phyloP scores from a whole-genome alignment of 169 alveolate genomes.

The Besnoitia besnoiti region DNA sequence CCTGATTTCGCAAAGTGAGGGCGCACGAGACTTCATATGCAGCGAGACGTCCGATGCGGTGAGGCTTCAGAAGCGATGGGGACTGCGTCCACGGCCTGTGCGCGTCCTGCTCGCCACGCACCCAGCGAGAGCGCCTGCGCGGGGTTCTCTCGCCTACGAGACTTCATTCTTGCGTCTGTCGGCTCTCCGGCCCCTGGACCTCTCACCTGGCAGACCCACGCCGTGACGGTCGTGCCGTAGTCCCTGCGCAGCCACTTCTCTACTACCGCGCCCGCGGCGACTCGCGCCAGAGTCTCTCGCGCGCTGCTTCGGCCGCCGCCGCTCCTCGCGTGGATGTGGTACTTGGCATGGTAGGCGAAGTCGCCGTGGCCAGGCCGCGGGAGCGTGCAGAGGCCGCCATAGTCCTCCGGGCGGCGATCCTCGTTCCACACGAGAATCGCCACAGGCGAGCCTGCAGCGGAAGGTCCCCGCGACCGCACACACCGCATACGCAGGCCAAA shows the following conservation, averaged over 20 bases:
- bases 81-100: too few species aligned
- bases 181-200: too few species aligned
- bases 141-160: too few species aligned
- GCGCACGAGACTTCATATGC: too few species aligned
- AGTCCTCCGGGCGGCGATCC: constrained; percentile 73
- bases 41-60: too few species aligned
- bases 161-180: too few species aligned
- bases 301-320: constrained; percentile 88
- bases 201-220: constrained; percentile 24
- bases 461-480: background rate
- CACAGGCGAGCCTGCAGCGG: constrained; percentile 75
- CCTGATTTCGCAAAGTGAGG: too few species aligned
- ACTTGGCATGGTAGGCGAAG: constrained; percentile 77
- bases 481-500: too few species aligned
- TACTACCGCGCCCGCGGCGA: constrained; percentile 72
- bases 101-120: too few species aligned
- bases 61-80: too few species aligned
- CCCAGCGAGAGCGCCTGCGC: too few species aligned
- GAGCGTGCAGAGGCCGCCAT: constrained; percentile 17
- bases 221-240: background rate
- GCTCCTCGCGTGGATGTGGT: constrained; percentile 75
- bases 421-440: constrained; percentile 73
- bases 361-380: constrained; percentile 88
- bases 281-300: constrained; percentile 83
- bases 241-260: constrained; percentile 22